phyloP scores from a whole-genome alignment of 2,329 filamentous ascomycete genomes.

The Colletotrichum chrysophilum region DNA sequence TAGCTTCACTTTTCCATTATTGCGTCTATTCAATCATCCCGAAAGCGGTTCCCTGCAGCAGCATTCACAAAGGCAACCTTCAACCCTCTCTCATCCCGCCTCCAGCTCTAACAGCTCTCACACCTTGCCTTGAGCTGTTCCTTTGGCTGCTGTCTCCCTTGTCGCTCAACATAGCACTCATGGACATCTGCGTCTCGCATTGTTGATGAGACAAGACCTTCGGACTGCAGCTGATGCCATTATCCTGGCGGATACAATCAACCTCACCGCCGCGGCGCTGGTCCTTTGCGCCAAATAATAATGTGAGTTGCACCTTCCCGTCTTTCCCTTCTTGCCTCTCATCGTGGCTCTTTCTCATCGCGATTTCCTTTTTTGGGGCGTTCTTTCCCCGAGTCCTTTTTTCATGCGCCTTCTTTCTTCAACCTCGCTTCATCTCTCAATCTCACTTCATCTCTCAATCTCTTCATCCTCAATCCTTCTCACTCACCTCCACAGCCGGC shows the following conservation, averaged over 20 bases:
- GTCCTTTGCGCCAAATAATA: conserved; percentile 12
- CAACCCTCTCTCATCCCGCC: neutral
- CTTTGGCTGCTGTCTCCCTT: conserved; percentile 9
- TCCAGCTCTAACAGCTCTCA: neutral
- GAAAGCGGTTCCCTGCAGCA: conserved; percentile 3
- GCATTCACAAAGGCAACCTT: neutral
- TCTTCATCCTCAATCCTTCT: neutral
- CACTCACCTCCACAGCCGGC: neutral
- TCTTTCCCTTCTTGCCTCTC: neutral
- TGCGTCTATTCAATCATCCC: neutral
- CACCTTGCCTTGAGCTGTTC: neutral
- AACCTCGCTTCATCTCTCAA: neutral
- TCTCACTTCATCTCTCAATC: neutral
- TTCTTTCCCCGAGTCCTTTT: neutral
- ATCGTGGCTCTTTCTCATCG: neutral
- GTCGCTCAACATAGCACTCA: conserved; percentile 12
- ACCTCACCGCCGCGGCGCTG: neutral
- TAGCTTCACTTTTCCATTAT: conserved; percentile 15
- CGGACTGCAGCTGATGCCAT: neutral
- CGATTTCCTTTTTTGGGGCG: neutral
- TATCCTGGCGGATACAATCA: neutral
- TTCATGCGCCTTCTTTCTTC: neutral
- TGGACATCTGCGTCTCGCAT: conserved; percentile 1
- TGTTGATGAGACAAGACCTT: conserved; percentile 14
- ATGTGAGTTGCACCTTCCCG: conserved; percentile 12